A percentile compares a stretch with the other conserved stretches of the same genome.
Evolutionary conservation across 2,329 filamentous ascomycete species (phyloP).

Genomic region (Aspergillus phoenicis): DNA sequence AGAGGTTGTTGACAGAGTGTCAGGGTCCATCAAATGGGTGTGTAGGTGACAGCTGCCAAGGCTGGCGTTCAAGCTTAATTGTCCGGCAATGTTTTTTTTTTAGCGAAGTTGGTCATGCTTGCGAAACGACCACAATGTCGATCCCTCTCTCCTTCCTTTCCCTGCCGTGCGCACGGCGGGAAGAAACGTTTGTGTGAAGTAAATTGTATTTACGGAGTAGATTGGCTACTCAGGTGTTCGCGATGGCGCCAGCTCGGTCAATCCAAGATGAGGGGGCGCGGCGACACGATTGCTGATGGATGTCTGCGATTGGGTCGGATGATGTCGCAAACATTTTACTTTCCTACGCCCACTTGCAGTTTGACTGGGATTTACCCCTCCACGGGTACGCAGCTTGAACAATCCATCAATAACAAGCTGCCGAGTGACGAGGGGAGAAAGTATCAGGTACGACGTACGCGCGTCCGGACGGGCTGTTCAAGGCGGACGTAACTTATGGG

Average conservation of each 20-base stretch:
- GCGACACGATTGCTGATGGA: background rate
- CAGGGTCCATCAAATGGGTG: conserved; percentile 8
- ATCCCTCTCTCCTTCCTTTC: background rate
- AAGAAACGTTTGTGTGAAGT: too few species aligned
- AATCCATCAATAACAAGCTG: conserved; percentile 10
- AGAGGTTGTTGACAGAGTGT: conserved; percentile 1
- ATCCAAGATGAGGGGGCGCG: background rate
- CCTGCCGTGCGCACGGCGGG: background rate
- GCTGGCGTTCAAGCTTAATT: conserved; percentile 21
- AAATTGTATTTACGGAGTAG: too few species aligned
- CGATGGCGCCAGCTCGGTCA: background rate
- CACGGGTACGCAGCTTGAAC: background rate
- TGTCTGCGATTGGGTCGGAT: background rate
- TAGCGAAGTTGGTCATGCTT: conserved; percentile 6
- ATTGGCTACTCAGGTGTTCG: background rate
- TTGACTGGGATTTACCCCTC: background rate
- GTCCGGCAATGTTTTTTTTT: conserved; percentile 5
- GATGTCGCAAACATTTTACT: background rate
- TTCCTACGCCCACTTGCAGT: background rate
- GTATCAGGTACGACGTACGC: conserved; percentile 5
- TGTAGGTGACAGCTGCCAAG: conserved; percentile 17
- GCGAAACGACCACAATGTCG: conserved; percentile 6
- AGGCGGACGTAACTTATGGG: conserved; percentile 1
- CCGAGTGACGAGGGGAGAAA: background rate
- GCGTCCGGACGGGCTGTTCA: conserved; percentile 1